Evolutionary conservation across 1,139 yeast species (phyloP), one percentile per base, ranked within the genome.

Genomic region (Hansenula sp.): DNA sequence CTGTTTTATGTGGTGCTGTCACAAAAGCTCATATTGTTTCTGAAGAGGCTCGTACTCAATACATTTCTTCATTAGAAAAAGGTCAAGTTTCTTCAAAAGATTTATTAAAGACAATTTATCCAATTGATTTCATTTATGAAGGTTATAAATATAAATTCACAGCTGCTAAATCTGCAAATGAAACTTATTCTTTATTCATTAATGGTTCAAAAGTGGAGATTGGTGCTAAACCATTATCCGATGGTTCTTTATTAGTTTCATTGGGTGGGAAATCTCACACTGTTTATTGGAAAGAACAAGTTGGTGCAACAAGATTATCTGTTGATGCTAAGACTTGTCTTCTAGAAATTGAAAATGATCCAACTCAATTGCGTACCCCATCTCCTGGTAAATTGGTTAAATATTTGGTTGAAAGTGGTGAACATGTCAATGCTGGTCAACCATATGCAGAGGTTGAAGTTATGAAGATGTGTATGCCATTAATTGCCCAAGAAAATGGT

Each of bases 401-500:
- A 65, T 94, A 81, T 67, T 75, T 93, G 58, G 96, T 93, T 49
- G 98, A 93, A 62, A 86, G 86, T 58, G 99, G 99, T 54, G 99
- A 93, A 54, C 98, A 91, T 60, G 80, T 93, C 57, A 71, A 70
- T 50, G 83, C 95, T 49, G 99, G 99, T 49, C 96, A 93, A 70
- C 82, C 97, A 38, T 94, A 81, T 61, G 99, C 99, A 38, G 99
- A 93, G 71, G 96, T 93, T 47, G 99, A 93, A 72, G 99, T 93
- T 55, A 93, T 93, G 99, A 93, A 93, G 70, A 91, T 91, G 98
- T 85, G 87, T 66, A 87, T 87, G 94, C 95, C 95, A 42, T 75
- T 91, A 60, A 74, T 89, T 60, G 93, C 97, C 30, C 89, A 82
- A 66, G 99, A 91, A 66, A 84, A 87, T 60, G 99, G 99, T 75